These are phyloP conservation scores for Eutrema japonicum DNA, from an alignment of 345 rosid species.

Conservation along the genomic window DNA sequence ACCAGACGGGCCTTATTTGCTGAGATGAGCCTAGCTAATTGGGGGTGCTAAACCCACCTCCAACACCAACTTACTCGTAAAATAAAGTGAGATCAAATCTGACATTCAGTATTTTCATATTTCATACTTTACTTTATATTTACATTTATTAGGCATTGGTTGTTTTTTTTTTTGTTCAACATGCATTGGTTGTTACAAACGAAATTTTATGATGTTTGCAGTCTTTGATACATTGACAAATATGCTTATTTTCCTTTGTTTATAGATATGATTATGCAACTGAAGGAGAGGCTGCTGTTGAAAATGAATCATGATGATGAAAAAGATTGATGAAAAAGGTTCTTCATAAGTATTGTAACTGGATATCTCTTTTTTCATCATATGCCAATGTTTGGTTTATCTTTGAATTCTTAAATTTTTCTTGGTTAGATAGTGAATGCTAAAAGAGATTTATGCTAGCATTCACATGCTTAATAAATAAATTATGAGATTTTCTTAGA, in stretches of 20 bases:
- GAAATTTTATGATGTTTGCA: neutral
- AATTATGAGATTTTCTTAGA: neutral
- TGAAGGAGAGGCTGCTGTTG: slow-evolving; percentile 51
- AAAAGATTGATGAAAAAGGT: slow-evolving; percentile 3
- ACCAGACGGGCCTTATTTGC: too few species aligned
- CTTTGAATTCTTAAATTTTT: neutral
- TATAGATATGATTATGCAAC: slow-evolving; percentile 69
- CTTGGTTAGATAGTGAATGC: neutral
- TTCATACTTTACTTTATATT: too few species aligned
- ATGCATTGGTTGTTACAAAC: neutral
- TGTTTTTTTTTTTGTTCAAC: too few species aligned
- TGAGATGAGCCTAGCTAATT: too few species aligned
- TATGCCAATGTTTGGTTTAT: slow-evolving; percentile 2
- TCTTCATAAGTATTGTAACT: slow-evolving; percentile 13
- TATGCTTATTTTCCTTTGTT: neutral
- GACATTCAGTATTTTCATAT: too few species aligned
- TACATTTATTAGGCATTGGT: neutral
- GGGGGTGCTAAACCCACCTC: too few species aligned
- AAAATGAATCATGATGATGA: slow-evolving; percentile 52
- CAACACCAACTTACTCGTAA: slow-evolving; percentile 84
- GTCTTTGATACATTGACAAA: neutral
- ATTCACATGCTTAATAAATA: neutral
- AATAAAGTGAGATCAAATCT: slow-evolving; percentile 56
- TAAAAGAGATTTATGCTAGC: neutral
- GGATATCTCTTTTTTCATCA: neutral